Evolutionary conservation across 2,329 filamentous ascomycete genomes (phyloP).

Genomic region (Colletotrichum sp.): DNA sequence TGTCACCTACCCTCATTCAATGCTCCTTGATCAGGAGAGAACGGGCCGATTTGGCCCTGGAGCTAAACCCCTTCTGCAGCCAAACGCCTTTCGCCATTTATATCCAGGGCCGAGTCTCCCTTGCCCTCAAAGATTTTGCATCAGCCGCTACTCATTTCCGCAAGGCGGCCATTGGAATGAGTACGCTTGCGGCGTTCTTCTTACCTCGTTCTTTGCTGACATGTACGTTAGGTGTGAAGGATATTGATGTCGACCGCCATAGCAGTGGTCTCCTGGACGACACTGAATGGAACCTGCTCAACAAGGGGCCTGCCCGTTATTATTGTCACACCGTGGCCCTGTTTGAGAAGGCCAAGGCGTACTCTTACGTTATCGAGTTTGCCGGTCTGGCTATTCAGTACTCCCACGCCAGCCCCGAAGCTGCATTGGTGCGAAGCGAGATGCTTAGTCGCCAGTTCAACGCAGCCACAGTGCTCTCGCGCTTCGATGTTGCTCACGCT

Average conservation of each 20-base stretch:
- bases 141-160: slow-evolving; percentile 79
- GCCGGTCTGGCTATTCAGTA: slow-evolving; percentile 77
- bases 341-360: slow-evolving; percentile 78
- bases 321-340: slow-evolving; percentile 85
- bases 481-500: slow-evolving; percentile 83
- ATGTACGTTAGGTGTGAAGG: slow-evolving; percentile 44
- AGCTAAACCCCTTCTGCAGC: slow-evolving; percentile 60
- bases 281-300: slow-evolving; percentile 71
- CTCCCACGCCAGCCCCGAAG: slow-evolving; percentile 37
- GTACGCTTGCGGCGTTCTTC: slow-evolving; percentile 57
- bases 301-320: slow-evolving; percentile 81
- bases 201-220: slow-evolving; percentile 31
- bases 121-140: slow-evolving; percentile 76
- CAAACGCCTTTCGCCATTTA: slow-evolving; percentile 74
- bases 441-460: slow-evolving; percentile 86
- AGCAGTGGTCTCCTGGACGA: slow-evolving; percentile 75
- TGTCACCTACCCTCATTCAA: slow-evolving; percentile 65
- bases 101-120: slow-evolving; percentile 79
- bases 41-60: slow-evolving; percentile 63
- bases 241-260: slow-evolving; percentile 54
- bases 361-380: slow-evolving; percentile 85
- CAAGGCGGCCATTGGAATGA: slow-evolving; percentile 81
- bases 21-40: slow-evolving; percentile 65
- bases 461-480: slow-evolving; percentile 77
- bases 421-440: slow-evolving; percentile 62